Conservation (phyloP, 495 filamentous ascomycete genomes). For the Clohesyomyces aquaticus region DNA sequence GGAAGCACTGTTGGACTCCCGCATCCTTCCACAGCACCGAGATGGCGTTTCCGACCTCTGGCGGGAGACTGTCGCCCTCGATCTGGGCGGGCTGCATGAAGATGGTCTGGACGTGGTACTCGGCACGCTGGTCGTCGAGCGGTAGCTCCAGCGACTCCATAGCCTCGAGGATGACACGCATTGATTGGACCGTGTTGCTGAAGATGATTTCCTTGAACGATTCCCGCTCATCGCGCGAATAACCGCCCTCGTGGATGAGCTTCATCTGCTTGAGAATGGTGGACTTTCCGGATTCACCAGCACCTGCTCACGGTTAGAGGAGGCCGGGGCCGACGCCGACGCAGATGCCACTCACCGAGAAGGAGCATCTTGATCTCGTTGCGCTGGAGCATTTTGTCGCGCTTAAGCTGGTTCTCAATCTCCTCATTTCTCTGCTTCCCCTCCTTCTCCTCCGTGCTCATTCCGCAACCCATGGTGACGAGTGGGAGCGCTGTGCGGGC, state of each 20-base stretch:
- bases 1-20: slow-evolving; percentile 83
- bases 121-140: slow-evolving; percentile 73
- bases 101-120: slow-evolving; percentile 71
- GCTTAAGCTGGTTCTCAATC: slow-evolving; percentile 53
- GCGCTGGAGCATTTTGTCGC: slow-evolving; percentile 49
- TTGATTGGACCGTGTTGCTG: slow-evolving; percentile 69
- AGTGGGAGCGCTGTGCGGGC: slow-evolving; percentile 17
- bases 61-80: slow-evolving; percentile 50
- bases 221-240: slow-evolving; percentile 85
- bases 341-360: slow-evolving; percentile 43
- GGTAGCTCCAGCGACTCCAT: slow-evolving; percentile 76
- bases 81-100: slow-evolving; percentile 46
- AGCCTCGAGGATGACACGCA: slow-evolving; percentile 78
- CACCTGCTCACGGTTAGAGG: slow-evolving; percentile 62
- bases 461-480: slow-evolving; percentile 95
- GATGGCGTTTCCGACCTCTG: slow-evolving; percentile 82
- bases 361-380: slow-evolving; percentile 54
- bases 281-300: slow-evolving; percentile 96
- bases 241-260: slow-evolving; percentile 92
- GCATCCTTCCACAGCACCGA: slow-evolving; percentile 80
- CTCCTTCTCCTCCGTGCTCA: slow-evolving; percentile 99
- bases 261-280: slow-evolving; percentile 99
- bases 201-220: slow-evolving; percentile 96
- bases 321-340: neutral
- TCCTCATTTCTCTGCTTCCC: slow-evolving; percentile 73